Percentiles rank a stretch among this genome's conserved stretches.
Conservation (phyloP, 2,329 filamentous ascomycete species). For the Allantophomopsis lycopodina region DNA sequence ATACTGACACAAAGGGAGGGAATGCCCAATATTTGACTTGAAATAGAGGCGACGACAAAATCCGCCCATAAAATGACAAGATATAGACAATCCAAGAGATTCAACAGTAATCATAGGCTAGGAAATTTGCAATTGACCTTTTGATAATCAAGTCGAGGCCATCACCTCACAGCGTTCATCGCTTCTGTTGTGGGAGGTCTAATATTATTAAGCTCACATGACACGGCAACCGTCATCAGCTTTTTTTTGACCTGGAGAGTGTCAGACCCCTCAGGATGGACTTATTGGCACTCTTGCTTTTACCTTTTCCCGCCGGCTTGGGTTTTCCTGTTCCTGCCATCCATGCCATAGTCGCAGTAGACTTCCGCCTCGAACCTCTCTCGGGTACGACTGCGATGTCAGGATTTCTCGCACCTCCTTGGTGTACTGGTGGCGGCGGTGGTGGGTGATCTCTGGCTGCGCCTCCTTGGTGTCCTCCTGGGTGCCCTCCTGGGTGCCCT, state of each 20-base stretch:
- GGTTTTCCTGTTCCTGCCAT: too few relatives aligned
- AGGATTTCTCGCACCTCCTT: slow-evolving; percentile 1
- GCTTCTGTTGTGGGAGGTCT: background rate
- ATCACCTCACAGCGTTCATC: too few relatives aligned
- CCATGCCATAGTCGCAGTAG: too few relatives aligned
- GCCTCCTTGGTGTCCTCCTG: background rate
- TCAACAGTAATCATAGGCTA: slow-evolving; percentile 1
- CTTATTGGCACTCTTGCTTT: too few relatives aligned
- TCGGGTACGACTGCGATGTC: background rate
- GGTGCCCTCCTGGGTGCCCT: background rate
- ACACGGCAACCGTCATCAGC: slow-evolving; percentile 10
- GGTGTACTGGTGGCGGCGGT: slow-evolving; percentile 7
- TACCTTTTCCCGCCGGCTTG: too few relatives aligned
- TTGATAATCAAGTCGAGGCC: too few relatives aligned
- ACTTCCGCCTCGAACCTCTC: background rate
- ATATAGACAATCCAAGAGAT: slow-evolving; percentile 1
- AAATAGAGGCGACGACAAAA: slow-evolving; percentile 3
- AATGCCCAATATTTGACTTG: slow-evolving; percentile 8
- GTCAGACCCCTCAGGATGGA: slow-evolving; percentile 1
- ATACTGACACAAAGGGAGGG: slow-evolving; percentile 4
- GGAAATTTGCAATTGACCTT: background rate
- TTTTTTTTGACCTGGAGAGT: slow-evolving; percentile 14
- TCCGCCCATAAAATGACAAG: background rate
- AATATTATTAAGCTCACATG: slow-evolving; percentile 9
- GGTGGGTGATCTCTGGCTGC: slow-evolving; percentile 4